Evolutionary conservation across 805 yeast species (phyloP), one percentile per base, ranked within the genome.

Genomic region (Brettanomyces nanus): DNA sequence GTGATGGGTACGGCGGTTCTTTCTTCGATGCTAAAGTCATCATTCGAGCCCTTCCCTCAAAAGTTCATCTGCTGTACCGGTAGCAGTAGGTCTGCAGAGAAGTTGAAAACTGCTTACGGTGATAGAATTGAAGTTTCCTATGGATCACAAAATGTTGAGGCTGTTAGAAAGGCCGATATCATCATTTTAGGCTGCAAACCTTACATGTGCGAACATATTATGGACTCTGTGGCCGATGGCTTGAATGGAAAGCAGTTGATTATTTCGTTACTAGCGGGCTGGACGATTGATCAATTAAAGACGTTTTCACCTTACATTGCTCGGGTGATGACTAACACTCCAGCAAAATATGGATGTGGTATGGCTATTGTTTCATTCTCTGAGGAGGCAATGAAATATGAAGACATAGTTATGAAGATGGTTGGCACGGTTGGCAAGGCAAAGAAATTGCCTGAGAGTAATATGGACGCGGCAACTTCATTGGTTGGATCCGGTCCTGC

Each of bases 401-500:
- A 69, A 45, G 71, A 70, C 1, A 61, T 65, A 44, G 77, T 68
- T 45, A 63, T 68, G 68, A 61, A 66, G 32, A 62, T 83, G 41
- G 67, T 80, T 25, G 63, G 70, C 33, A 77, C 85, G 26, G 77
- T 82, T 38, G 92, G 92, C 5, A 68, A 70, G 47, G 80, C 80
- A 17, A 61, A 75, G 41, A 75, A 73, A 47, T 62, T 84, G 31
- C 90, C 89, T 15, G 99, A 92, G 61, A 81, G 82, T 57, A 84
- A 86, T 61, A 87, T 90, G 87, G 97, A 92, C 56, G 95, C 90
- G 4, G 95, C 95, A 29, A 90, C 97, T 6, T 83, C 96, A 0
- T 69, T 92, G 34, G 86, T 92, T 40, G 98, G 98, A 1, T 85
- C 96, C 2, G 98, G 95, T 1, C 97, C 97, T 1, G 98, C 98